Evolutionary conservation across 192 early-diverging fungal genomes (phyloP).

Genomic region (Lunasporangiospora selenospora): DNA sequence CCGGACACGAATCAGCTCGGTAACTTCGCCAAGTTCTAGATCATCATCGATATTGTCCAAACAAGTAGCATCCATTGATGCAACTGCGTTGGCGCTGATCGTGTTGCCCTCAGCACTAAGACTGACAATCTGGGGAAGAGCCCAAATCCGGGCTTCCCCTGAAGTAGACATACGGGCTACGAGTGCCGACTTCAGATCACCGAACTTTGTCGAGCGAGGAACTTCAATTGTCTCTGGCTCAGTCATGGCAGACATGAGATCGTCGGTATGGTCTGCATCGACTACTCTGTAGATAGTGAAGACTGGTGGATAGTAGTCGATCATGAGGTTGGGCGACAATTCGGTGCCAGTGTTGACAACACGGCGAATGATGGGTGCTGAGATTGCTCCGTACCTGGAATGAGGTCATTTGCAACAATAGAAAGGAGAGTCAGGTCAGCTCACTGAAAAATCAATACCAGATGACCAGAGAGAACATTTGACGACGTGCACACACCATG

Average conservation of each 20-base stretch:
- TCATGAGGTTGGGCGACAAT: constrained; percentile 9
- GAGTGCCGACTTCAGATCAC: constrained; percentile 27
- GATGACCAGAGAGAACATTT: background rate
- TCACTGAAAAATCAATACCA: constrained; percentile 6
- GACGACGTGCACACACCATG: constrained; percentile 48
- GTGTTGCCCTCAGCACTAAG: constrained; percentile 15
- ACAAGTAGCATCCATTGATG: background rate
- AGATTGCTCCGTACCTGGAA: constrained; percentile 46
- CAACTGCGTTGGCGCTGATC: constrained; percentile 6
- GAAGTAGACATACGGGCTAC: background rate
- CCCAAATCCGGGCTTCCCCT: constrained; percentile 25
- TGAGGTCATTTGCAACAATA: constrained; percentile 14
- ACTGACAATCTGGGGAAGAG: constrained; percentile 5
- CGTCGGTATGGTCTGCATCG: constrained; percentile 7
- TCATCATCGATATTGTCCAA: constrained; percentile 34
- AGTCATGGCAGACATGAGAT: constrained; percentile 9
- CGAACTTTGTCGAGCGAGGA: constrained; percentile 24
- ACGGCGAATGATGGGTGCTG: constrained; percentile 48
- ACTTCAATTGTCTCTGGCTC: constrained; percentile 31
- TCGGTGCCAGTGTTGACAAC: constrained; percentile 36
- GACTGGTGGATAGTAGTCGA: constrained; percentile 51
- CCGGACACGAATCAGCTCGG: constrained; percentile 6
- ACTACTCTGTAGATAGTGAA: constrained; percentile 44
- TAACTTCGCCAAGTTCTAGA: constrained; percentile 10
- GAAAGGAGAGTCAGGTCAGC: constrained; percentile 36